These are phyloP conservation scores for Syzygium grande DNA, from an alignment of 345 rosid genomes.

Conservation along the genomic window DNA sequence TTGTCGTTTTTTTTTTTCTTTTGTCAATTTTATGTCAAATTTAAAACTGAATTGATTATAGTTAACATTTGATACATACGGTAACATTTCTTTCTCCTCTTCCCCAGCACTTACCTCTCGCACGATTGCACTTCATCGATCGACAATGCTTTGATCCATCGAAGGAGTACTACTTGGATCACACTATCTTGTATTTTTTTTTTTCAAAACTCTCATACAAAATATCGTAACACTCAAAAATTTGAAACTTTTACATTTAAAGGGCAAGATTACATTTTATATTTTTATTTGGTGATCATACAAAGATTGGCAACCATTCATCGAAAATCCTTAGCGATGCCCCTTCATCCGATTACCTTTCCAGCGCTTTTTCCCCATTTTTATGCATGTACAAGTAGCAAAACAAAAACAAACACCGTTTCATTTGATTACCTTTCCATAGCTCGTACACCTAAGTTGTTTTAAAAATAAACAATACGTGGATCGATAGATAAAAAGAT, in stretches of 20 bases:
- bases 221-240: background rate
- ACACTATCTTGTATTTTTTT: background rate
- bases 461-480: background rate
- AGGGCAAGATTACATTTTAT: background rate
- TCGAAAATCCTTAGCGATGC: background rate
- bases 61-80: background rate
- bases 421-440: no score
- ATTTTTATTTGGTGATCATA: background rate
- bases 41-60: background rate
- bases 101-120: background rate
- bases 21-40: background rate
- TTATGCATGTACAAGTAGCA: background rate
- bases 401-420: rapidly evolving
- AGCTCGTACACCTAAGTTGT: background rate
- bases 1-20: background rate
- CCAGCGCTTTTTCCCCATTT: background rate
- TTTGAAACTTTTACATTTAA: no score
- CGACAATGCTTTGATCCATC: background rate
- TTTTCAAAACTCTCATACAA: background rate
- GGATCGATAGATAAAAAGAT: rapidly evolving
- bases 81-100: rapidly evolving
- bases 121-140: background rate
- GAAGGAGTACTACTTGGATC: background rate
- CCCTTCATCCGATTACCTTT: background rate
- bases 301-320: background rate